Base-by-base conservation (phyloP, 108 stramenopile genomes). In the Seminavis robusta region DNA sequence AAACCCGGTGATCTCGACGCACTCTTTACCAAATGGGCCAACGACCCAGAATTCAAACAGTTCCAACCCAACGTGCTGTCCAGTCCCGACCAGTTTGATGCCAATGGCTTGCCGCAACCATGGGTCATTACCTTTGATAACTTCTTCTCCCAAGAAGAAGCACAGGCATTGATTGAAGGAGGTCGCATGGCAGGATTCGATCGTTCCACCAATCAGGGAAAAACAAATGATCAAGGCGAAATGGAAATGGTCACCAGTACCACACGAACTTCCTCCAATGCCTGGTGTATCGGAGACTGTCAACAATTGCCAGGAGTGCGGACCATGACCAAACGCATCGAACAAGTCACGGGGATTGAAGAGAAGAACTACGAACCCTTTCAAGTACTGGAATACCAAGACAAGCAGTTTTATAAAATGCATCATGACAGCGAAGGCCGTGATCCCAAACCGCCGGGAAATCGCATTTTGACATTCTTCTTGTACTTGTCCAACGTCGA, bases 401-500 rank as follows among this genome's bases (percentile, higher is more conserved):
- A 32, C n/a, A 67, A 77, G 23, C 80, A 90, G 52, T 76, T 74
- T 51, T 94, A 93, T 63, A 65, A 71, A 43, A 58, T 58, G 9
- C 91, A 93, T 56, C 91, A 93, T 55, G 91, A 93, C 52, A 67
- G 58, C 13, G 2, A 13, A 16, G 66, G 56, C 16, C 60, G 78
- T 25, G 82, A 84, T 47, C 54, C 63, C 13, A 63, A 65, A 20
- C 69, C 77, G 9, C 43, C 81, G 32, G 92, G 92, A 21, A 86
- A 84, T 36, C 69, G 92, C n/a, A 90, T 90, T 20, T 50, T 88
- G 45, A 93, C 92, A 24, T 93, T 93, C 66, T 93, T 88, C 56
- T 65, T 93, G 42, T 92, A 92, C 50, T 65, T 92, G 11, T 63
- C 61, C 9, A 84, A 93, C 61, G 92, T 93, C 4, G 92, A 90